Evolutionary conservation across 2,329 filamentous ascomycete genomes (phyloP), one percentile per base, ranked within the genome.

Genomic region (Septoria petroselini): DNA sequence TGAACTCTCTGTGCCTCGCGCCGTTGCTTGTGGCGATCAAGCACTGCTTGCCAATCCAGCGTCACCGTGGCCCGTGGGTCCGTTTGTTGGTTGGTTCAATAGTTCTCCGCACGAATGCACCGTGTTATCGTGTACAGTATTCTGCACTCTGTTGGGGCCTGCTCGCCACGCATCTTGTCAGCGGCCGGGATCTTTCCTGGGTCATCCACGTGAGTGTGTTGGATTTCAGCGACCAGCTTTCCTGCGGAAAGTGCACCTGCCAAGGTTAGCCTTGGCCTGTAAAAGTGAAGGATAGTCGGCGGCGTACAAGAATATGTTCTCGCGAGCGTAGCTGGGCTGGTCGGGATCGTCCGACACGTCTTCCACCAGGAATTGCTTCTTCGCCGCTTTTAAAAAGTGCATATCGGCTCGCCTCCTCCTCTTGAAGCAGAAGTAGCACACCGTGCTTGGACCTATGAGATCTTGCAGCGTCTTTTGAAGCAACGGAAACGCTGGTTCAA

Each of bases 401-500:
- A 78, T 60, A 58, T 80, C 77, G 4, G 77, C 93, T 53, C 88
- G 80, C 65, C 93, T 82, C 59, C 93, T 79, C 73, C 89, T 91
- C 76, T 95, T 97, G 77, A 94, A 96, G 73, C 91, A 95, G 71
- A 98, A 97, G 17, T 85, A 85, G 68, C 85, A 90, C 35, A 90
- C 69, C 0, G 81, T 81, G 7, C 76, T 66, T 3, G 76, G 78
- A 12, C 80, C 78, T 57, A 95, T 76, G 40, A 96, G 75, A 55
- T 87, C 82, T 52, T 80, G 75, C 58, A 97, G 73, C 4, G 91
- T 97, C 56, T 82, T 73, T 64, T 93, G 79, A 39, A 98, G 78
- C 27, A 96, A 76, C 23, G 91, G 91, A 65, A 97, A 97, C 1
- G 93, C 88, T 2, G 91, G 90, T 70, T 97, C 93, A 68, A 95